Evolutionary conservation across 805 yeast genomes (phyloP), one percentile per base, ranked within the genome.

Genomic region (Sugiyamaella valdiviana): DNA sequence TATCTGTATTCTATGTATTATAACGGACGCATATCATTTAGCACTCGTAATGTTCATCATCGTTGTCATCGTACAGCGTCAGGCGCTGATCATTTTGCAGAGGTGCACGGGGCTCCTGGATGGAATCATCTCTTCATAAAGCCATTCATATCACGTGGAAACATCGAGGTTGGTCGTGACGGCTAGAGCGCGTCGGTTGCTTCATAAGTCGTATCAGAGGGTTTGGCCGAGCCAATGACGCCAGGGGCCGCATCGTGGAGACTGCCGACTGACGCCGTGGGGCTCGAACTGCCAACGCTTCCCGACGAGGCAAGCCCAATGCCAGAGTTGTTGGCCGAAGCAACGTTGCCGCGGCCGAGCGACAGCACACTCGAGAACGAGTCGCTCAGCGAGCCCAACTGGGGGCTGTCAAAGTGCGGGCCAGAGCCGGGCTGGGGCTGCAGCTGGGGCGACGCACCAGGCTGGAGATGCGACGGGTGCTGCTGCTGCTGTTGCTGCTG

Each of bases 201-300:
- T 26, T 26, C 32, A 26, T 26, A 26, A 37, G 39, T 37, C 39
- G 39, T 20, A 37, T 37, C 22, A 16, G 39, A 37, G 22, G 22
- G 22, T 17, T 37, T 37, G 39, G 39, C 17, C 39, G 59, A 57
- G 22, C 60, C 60, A 48, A 57, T 57, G 20, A 57, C 60, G 7
- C 60, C 60, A 6, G 58, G 56, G 9, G 39, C 19, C 14, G 39
- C 39, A 26, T 50, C 52, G 12, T 32, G 49, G 22, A 50, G 24
- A 15, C 48, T 45, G 43, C 36, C 40, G 24, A 50, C 44, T 22
- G 48, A 42, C 24, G 47, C 54, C 16, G 55, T 46, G 19, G 53
- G 52, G 36, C 49, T 46, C 16, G 48, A 15, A 24, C 44, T 39
- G n/a, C 48, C 48, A 5, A 39, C 48, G 17, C 43, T 36, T n/a